Evolutionary conservation across 2,329 filamentous ascomycete genomes (phyloP).

Genomic region (Epichloe festucae): DNA sequence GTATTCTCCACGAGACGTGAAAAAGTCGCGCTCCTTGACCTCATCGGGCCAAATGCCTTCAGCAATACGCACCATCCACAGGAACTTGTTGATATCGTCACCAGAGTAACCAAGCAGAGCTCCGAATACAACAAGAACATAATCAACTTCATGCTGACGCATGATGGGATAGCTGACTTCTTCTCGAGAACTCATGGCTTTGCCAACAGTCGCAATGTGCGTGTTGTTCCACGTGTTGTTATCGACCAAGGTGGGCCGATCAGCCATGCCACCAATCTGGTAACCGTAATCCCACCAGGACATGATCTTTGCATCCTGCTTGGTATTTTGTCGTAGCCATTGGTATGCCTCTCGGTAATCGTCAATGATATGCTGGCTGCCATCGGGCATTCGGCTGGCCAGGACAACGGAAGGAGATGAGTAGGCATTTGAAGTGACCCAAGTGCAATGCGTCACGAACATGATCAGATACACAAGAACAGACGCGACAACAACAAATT

Average conservation of each 20-base stretch:
- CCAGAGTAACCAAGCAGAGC: slow-evolving; percentile 93
- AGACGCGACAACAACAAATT: slow-evolving; percentile 59
- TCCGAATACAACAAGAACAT: slow-evolving; percentile 94
- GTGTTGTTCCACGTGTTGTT: slow-evolving; percentile 99
- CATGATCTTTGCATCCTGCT: slow-evolving; percentile 94
- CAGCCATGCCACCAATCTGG: slow-evolving; percentile 98
- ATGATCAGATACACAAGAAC: slow-evolving; percentile 73
- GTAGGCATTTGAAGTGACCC: slow-evolving; percentile 98
- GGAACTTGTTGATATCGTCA: slow-evolving; percentile 99
- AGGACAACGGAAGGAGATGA: slow-evolving; percentile 95
- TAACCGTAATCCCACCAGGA: slow-evolving; percentile 99
- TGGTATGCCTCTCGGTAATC: slow-evolving; percentile 99
- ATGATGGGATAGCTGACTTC: slow-evolving; percentile 98
- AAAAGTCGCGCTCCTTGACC: slow-evolving; percentile 93
- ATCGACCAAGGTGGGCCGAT: slow-evolving; percentile 90
- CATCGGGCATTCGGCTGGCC: slow-evolving; percentile 82
- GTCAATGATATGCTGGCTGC: slow-evolving; percentile 96
- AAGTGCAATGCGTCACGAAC: slow-evolving; percentile 96
- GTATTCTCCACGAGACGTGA: slow-evolving; percentile 88
- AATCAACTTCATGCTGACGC: slow-evolving; percentile 96
- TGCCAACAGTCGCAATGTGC: slow-evolving; percentile 96
- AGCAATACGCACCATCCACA: slow-evolving; percentile 99
- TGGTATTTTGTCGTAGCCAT: slow-evolving; percentile 96
- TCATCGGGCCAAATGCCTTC: slow-evolving; percentile 99
- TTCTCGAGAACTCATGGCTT: slow-evolving; percentile 95